phyloP scores from a whole-genome alignment of 495 filamentous ascomycete genomes.

The Barbatosphaeria neglecta region DNA sequence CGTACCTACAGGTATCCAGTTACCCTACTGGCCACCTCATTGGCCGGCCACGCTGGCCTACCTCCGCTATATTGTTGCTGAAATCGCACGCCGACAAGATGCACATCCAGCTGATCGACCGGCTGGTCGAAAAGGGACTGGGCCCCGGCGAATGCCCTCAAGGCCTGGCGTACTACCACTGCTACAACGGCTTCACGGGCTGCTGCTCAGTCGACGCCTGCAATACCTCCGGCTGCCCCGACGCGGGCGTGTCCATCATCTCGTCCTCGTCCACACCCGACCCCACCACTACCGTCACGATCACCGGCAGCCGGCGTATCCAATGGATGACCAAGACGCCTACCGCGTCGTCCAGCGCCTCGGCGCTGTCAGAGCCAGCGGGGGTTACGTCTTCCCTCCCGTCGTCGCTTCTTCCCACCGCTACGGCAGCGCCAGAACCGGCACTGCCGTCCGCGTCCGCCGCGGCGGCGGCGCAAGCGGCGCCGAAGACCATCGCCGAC shows the following conservation, averaged over 20 bases:
- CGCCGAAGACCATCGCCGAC: neutral
- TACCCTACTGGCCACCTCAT: no score
- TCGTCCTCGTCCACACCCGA: neutral
- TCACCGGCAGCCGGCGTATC: neutral
- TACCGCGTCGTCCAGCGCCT: neutral
- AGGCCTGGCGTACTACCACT: constrained; percentile 6
- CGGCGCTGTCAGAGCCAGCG: neutral
- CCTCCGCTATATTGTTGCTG: no score
- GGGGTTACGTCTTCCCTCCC: no score
- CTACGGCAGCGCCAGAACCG: neutral
- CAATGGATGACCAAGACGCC: no score
- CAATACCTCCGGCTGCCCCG: neutral
- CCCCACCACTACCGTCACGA: neutral
- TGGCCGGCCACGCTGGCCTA: neutral
- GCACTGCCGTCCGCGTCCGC: neutral
- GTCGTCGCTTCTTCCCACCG: no score
- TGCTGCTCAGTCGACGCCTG: constrained; percentile 15
- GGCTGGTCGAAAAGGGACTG: no score
- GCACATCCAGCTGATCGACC: neutral
- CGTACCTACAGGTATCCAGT: no score
- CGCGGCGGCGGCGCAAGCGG: neutral
- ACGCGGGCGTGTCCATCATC: neutral
- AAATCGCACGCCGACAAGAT: no score
- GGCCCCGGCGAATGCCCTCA: neutral
- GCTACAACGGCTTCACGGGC: constrained; percentile 5